These are phyloP conservation scores for Eutrema heterophyllum DNA, from an alignment of 345 rosid species.

Conservation along the genomic window DNA sequence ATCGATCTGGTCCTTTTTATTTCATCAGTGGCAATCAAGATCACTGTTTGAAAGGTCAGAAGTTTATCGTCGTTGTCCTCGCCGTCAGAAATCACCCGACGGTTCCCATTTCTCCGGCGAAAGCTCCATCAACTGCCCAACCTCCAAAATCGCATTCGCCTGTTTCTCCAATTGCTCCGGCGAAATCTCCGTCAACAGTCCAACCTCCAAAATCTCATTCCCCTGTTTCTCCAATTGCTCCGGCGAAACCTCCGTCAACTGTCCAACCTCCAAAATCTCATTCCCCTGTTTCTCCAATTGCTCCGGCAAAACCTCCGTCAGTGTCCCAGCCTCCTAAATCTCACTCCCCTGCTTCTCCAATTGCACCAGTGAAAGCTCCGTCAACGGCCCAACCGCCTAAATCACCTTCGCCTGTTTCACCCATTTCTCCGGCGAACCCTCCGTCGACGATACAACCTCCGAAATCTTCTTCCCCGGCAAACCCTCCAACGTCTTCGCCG, in stretches of 20 bases:
- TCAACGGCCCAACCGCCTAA: slow-evolving; percentile 1
- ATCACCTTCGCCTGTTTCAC: neutral
- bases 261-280: neutral
- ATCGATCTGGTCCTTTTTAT: slow-evolving; percentile 46
- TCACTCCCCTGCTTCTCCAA: slow-evolving; percentile 7
- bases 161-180: slow-evolving; percentile 4
- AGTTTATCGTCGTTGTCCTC: slow-evolving; percentile 43
- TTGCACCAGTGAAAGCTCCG: neutral
- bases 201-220: slow-evolving; percentile 16
- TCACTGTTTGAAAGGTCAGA: slow-evolving; percentile 59
- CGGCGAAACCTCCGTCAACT: neutral
- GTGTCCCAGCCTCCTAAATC: neutral
- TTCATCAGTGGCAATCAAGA: slow-evolving; percentile 56
- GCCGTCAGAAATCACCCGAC: slow-evolving; percentile 12
- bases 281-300: neutral
- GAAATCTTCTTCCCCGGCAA: neutral
- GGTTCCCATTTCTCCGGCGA: slow-evolving; percentile 18
- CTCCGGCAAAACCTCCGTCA: slow-evolving; percentile 1
- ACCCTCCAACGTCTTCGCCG: too few relatives aligned
- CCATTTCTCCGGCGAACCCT: neutral
- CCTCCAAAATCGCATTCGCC: slow-evolving; percentile 11
- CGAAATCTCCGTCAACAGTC: neutral
- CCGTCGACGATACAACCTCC: slow-evolving; percentile 13
- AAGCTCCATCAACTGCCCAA: slow-evolving; percentile 11
- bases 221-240: neutral